Evolutionary conservation across 805 yeast genomes (phyloP).

Genomic region (Huiozyma naganishii): DNA sequence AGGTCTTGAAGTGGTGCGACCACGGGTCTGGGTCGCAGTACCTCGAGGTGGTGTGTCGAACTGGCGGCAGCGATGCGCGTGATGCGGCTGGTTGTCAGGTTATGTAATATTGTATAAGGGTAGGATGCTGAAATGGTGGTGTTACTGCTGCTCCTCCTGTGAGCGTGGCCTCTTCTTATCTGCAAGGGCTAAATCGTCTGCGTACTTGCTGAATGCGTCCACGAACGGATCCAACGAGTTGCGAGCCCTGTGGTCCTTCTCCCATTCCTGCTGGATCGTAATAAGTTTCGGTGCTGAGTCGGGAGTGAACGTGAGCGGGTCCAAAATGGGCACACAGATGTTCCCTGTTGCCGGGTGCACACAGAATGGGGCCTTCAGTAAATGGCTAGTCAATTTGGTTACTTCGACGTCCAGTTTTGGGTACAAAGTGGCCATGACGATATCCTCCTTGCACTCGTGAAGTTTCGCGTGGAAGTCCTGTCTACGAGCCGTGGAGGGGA

Average conservation of each 20-base stretch:
- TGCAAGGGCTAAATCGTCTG: background rate
- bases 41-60: conserved; percentile 14
- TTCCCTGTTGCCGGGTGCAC: conserved; percentile 94
- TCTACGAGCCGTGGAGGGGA: conserved; percentile 10
- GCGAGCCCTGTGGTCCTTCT: conserved; percentile 40
- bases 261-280: conserved; percentile 54
- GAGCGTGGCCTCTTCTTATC: too few relatives aligned
- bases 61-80: background rate
- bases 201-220: conserved; percentile 38
- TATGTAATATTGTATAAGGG: too few relatives aligned
- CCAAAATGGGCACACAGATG: conserved; percentile 72
- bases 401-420: conserved; percentile 93
- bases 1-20: conserved; percentile 55
- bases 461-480: conserved; percentile 31
- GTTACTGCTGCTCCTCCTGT: too few relatives aligned
- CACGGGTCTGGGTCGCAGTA: conserved; percentile 39
- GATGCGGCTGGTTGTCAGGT: too few relatives aligned
- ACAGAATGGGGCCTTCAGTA: conserved; percentile 92
- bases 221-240: conserved; percentile 66
- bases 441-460: conserved; percentile 71
- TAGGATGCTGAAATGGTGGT: too few relatives aligned
- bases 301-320: conserved; percentile 49
- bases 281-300: conserved; percentile 66
- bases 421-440: conserved; percentile 68
- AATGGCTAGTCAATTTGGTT: conserved; percentile 78